Conservation (phyloP, 2,329 filamentous ascomycete species). For the Penicillium sclerotiorum region DNA sequence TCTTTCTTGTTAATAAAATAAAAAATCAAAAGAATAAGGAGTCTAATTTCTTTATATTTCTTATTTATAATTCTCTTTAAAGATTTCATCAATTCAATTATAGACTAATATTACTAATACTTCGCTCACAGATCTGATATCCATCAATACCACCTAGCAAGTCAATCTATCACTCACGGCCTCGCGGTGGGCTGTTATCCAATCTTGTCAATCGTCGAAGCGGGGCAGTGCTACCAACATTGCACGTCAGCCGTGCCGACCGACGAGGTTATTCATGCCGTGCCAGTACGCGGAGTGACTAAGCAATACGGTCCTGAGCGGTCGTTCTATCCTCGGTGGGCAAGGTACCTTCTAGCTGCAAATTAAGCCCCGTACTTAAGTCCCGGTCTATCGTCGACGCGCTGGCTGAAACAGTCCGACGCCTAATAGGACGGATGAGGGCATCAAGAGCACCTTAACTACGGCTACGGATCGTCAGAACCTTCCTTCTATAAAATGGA, state of each 20-base stretch:
- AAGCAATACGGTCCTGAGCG: neutral
- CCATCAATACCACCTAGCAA: neutral
- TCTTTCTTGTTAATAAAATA: too few species aligned
- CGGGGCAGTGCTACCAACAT: neutral
- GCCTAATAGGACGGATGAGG: neutral
- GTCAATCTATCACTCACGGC: neutral
- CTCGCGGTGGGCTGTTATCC: neutral
- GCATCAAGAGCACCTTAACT: neutral
- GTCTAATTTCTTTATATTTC: too few species aligned
- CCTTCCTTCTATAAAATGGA: too few species aligned
- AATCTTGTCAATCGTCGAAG: neutral
- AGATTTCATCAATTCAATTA: too few species aligned
- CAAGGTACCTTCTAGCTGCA: neutral
- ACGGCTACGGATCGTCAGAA: neutral
- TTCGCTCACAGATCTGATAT: neutral
- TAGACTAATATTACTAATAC: too few species aligned
- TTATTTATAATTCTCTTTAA: too few species aligned
- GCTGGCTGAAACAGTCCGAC: neutral
- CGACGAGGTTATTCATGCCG: too few species aligned
- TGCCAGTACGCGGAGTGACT: too few species aligned
- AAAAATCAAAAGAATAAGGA: too few species aligned
- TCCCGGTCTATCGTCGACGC: neutral
- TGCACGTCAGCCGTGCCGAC: neutral
- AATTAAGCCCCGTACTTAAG: neutral
- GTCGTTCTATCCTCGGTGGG: neutral